Evolutionary conservation across 192 early-diverging fungal genomes (phyloP).

Genomic region (Gigaspora rosea): DNA sequence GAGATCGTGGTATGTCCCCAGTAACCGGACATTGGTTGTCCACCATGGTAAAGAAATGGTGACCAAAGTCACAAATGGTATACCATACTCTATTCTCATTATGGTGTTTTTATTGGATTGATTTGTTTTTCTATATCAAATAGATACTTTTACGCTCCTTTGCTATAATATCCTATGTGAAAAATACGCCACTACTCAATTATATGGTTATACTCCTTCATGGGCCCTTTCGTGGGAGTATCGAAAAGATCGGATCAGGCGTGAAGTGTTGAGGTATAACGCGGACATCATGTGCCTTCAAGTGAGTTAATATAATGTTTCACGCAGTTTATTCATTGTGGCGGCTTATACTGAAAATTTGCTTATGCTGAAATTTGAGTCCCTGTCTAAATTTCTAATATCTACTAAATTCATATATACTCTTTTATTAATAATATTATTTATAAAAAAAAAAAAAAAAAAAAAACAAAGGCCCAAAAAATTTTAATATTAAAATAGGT

Average conservation of each 20-base stretch:
- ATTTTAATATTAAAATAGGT: too few species aligned
- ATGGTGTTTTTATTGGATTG: neutral
- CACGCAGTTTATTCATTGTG: neutral
- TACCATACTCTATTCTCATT: constrained; percentile 13
- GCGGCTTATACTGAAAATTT: too few species aligned
- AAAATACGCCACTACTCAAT: constrained; percentile 83
- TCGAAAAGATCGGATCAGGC: constrained; percentile 83
- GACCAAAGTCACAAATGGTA: neutral
- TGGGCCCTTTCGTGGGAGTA: constrained; percentile 96
- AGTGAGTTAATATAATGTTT: constrained; percentile 42
- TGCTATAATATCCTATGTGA: constrained; percentile 92
- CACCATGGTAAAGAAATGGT: constrained; percentile 18
- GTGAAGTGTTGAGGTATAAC: constrained; percentile 83
- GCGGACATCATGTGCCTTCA: constrained; percentile 93
- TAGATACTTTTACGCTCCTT: constrained; percentile 86
- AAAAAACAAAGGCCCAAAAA: too few species aligned
- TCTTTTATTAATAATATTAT: too few species aligned
- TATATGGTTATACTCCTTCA: constrained; percentile 92
- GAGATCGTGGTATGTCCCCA: constrained; percentile 45
- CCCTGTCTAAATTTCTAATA: too few species aligned
- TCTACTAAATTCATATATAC: too few species aligned
- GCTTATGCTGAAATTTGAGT: too few species aligned
- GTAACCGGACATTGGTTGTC: neutral
- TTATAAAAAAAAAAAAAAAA: too few species aligned
- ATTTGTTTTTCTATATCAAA: constrained; percentile 18